Evolutionary conservation across 176 grass and related monocot genomes (phyloP), one percentile per base, ranked within the genome.

Genomic region (Leersia perrieri): DNA sequence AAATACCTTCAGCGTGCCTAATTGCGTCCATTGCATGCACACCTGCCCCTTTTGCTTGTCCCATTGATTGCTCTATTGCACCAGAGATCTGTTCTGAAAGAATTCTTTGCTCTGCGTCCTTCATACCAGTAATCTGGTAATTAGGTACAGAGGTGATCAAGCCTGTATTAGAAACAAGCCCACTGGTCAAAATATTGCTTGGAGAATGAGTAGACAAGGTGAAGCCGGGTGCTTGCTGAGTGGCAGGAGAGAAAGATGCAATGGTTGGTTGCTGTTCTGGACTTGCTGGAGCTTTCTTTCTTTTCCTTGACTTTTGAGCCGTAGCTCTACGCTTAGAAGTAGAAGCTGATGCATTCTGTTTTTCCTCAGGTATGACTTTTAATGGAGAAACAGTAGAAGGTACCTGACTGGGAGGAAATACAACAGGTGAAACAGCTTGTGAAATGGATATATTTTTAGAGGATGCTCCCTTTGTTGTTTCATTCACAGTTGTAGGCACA

Each of bases 301-400:
- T 90, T 92, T 99, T 99, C 76, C 97, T 96, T 72, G 97, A 64
- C 78, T 96, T 95, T 68, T 89, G 87, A 66, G 90, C 75, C 78
- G 68, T 30, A 77, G 84, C 27, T 76, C 74, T 87, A 80, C 29
- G 80, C 66, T 89, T 94, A 76, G 86, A 64, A 68, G 65, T 78
- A 83, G 95, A 90, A 88, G 68, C 66, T 22, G 83, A 58, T 63
- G 36, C 42, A 55, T 86, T 91, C 72, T 96, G 87, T 88, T 87
- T 88, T 78, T 84, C 63, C 30, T 90, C 93, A 51, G 61, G 66
- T 67, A 74, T 32, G 8, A 82, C 80, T 66, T 77, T 70, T 33
- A 72, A 85, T 80, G 80, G 77, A 73, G 88, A 82, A 70, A 87
- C 70, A 68, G 33, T 69, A 28, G 77, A 42, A 83, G 85, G 25